A percentile compares a stretch with the other conserved stretches of the same genome.
These are phyloP conservation scores for Nicotiana rustica DNA, from an alignment of 305 asterid species.

Conservation along the genomic window DNA sequence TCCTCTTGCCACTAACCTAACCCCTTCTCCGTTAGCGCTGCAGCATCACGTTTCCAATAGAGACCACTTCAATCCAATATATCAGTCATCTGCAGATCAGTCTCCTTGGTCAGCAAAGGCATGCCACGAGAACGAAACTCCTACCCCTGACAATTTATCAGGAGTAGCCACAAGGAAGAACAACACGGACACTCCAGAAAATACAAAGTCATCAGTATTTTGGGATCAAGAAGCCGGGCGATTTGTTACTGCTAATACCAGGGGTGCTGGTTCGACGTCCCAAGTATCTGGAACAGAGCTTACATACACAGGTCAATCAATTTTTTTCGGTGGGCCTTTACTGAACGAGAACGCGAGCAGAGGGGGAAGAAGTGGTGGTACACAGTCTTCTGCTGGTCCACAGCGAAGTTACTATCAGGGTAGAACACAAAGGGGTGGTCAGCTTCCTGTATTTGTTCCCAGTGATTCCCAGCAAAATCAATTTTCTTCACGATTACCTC, in stretches of 20 bases:
- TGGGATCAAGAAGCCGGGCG: slow-evolving; percentile 95
- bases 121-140: slow-evolving; percentile 43
- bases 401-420: slow-evolving; percentile 89
- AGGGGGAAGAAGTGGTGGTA: slow-evolving; percentile 50
- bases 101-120: slow-evolving; percentile 62
- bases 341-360: slow-evolving; percentile 58
- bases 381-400: slow-evolving; percentile 40
- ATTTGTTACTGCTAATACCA: slow-evolving; percentile 65
- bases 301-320: slow-evolving; percentile 86
- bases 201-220: slow-evolving; percentile 69
- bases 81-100: slow-evolving; percentile 58
- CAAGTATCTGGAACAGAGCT: slow-evolving; percentile 73
- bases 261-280: slow-evolving; percentile 63
- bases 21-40: slow-evolving; percentile 55
- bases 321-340: slow-evolving; percentile 89
- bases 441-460: slow-evolving; percentile 97
- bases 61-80: slow-evolving; percentile 75
- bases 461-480: slow-evolving; percentile 90
- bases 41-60: slow-evolving; percentile 49
- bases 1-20: slow-evolving; percentile 67
- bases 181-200: slow-evolving; percentile 49
- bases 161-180: slow-evolving; percentile 49
- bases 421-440: slow-evolving; percentile 93
- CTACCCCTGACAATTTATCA: slow-evolving; percentile 26
- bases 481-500: slow-evolving; percentile 57